Evolutionary conservation across 2,329 filamentous ascomycete species (phyloP).

Genomic region (Colletotrichum costaricense): DNA sequence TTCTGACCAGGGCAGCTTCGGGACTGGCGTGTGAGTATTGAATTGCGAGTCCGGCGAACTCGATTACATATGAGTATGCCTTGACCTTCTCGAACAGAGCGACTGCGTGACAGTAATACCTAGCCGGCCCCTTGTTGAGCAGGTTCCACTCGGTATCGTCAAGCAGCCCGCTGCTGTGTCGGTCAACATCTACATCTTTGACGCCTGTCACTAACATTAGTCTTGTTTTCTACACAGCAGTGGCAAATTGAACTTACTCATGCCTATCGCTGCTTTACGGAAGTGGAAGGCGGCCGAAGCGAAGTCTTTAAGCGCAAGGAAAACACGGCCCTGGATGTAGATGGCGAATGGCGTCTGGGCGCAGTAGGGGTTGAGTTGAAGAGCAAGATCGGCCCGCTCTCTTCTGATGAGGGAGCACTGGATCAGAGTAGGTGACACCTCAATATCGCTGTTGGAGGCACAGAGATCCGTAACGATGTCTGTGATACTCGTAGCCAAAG

Average conservation of each 20-base stretch:
- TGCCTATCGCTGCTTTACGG: constrained; percentile 82
- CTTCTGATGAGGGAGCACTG: constrained; percentile 72
- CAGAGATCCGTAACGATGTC: constrained; percentile 75
- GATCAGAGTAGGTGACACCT: constrained; percentile 69
- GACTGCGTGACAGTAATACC: constrained; percentile 89
- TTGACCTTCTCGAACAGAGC: constrained; percentile 83
- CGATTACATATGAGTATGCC: constrained; percentile 82
- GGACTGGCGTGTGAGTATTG: constrained; percentile 64
- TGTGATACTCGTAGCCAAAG: constrained; percentile 70
- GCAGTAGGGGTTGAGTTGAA: constrained; percentile 67
- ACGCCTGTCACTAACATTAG: constrained; percentile 54
- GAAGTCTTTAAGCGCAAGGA: constrained; percentile 79
- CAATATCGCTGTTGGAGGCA: constrained; percentile 73
- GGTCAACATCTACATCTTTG: constrained; percentile 57
- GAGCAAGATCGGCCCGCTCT: constrained; percentile 69
- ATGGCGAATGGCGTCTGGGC: constrained; percentile 71
- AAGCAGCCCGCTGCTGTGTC: constrained; percentile 74
- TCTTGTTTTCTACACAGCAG: background rate
- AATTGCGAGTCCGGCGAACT: constrained; percentile 83
- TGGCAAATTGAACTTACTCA: constrained; percentile 70
- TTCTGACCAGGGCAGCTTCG: constrained; percentile 59
- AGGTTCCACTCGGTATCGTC: constrained; percentile 79
- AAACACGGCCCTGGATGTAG: constrained; percentile 87
- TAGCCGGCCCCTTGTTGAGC: constrained; percentile 78
- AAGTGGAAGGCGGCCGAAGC: constrained; percentile 80